These are phyloP conservation scores for Pythium periplocum DNA, from an alignment of 352 stramenopile genomes.

Conservation along the genomic window DNA sequence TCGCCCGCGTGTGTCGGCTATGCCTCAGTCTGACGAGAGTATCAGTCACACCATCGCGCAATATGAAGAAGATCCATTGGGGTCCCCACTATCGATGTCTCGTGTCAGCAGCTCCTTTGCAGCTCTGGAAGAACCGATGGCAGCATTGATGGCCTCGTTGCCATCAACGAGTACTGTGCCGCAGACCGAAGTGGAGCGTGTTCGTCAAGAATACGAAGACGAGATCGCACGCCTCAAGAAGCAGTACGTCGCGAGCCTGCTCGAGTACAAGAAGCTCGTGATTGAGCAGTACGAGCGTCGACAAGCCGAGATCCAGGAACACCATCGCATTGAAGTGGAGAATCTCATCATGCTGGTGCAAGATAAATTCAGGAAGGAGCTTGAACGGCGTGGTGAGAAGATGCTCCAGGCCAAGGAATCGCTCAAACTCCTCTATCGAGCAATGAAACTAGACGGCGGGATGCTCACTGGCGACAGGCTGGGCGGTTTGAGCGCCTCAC, in stretches of 20 bases:
- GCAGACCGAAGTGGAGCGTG: slow-evolving; percentile 27
- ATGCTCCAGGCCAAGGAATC: slow-evolving; percentile 51
- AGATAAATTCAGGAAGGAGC: slow-evolving; percentile 51
- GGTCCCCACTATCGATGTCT: too few relatives aligned
- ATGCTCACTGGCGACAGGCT: not conserved
- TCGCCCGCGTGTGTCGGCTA: slow-evolving; percentile 16
- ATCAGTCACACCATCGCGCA: slow-evolving; percentile 41
- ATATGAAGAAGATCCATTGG: slow-evolving; percentile 31
- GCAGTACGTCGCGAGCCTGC: slow-evolving; percentile 46
- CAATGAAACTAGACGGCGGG: slow-evolving; percentile 23
- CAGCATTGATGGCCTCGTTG: too few relatives aligned
- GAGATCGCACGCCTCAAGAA: slow-evolving; percentile 47
- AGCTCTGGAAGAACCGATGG: too few relatives aligned
- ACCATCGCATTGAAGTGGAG: slow-evolving; percentile 62
- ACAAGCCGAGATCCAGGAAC: slow-evolving; percentile 44
- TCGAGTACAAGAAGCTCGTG: slow-evolving; percentile 71
- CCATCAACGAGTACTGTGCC: not conserved
- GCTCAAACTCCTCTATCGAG: slow-evolving; percentile 58
- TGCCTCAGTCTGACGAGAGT: slow-evolving; percentile 28
- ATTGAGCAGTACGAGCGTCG: slow-evolving; percentile 66
- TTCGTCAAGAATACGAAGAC: slow-evolving; percentile 29
- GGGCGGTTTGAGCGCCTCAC: not conserved
- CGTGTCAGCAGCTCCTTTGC: too few relatives aligned
- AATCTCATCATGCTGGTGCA: slow-evolving; percentile 52
- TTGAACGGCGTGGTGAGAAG: slow-evolving; percentile 41